Evolutionary conservation across 148 eudicot species (phyloP), one percentile per base, ranked within the genome.

Genomic region (Fagopyrum homotropicum): DNA sequence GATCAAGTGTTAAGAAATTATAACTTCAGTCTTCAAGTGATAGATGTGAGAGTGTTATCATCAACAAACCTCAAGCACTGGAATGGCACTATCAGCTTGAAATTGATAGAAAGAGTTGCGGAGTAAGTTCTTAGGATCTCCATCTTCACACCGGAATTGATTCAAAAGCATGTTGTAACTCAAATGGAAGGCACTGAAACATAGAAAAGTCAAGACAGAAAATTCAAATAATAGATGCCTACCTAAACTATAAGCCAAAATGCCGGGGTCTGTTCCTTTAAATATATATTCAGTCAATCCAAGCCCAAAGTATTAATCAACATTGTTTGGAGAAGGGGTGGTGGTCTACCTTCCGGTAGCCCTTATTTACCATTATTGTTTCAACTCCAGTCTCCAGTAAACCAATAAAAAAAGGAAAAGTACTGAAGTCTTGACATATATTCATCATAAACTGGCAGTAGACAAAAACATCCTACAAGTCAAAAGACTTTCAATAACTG

Each of bases 131-230:
- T 92, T 96, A 73, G 98, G 98, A 74, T 92, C 83, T 51, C 96
- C 97, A 79, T 95, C 98, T 95, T 92, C 97, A 85, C 87, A 83
- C 19, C 96, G 86, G 57, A 95, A 77, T 84, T 95, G 98, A 82
- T 95, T 95, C 81, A 95, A 79, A 76, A 95, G 96, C 98, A 92
- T 92, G 84, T 90, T 95, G 90, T 95, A 95, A 85, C 97, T 92
- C 77, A 95, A 85, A 84, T 95, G 98, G 82, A 95, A 95, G 46
- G 98, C 97, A 86, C 98, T 95, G 89, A 15, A 82, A 80, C 64
- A 51, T 49, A 77, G 47, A 73, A 12, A 52, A 19, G 46, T 15
- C 3, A 55, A 55, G 52, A 76, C 17, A 4, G 35, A 72, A 1
- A 35, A 52, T 46, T 50, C 49, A 75, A 46, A 59, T 4, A 54